These are phyloP conservation scores for Cenchrus americanus DNA, from an alignment of 176 grass and related monocot species.

Conservation along the genomic window DNA sequence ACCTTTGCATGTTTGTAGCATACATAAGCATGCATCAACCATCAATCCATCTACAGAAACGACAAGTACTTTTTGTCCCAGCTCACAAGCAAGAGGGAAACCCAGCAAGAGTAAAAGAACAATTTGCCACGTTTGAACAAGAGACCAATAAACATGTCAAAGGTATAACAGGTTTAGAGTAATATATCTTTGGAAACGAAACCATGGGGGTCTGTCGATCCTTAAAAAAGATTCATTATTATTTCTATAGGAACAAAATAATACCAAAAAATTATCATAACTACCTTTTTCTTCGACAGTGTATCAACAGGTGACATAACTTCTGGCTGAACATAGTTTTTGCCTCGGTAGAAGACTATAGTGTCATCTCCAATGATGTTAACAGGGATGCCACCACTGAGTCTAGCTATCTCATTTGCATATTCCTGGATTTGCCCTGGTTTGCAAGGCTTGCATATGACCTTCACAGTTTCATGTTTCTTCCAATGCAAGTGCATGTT, in stretches of 20 bases:
- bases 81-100: background rate
- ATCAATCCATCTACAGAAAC: background rate
- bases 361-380: constrained; percentile 75
- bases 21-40: background rate
- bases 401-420: constrained; percentile 71
- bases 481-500: constrained; percentile 99
- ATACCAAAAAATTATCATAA: background rate
- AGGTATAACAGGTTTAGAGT: background rate
- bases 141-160: background rate
- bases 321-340: constrained; percentile 88
- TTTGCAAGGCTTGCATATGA: constrained; percentile 90
- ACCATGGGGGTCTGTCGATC: background rate
- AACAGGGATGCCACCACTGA: constrained; percentile 79
- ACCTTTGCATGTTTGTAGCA: background rate
- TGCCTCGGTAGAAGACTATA: constrained; percentile 89
- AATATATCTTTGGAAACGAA: constrained; percentile 14
- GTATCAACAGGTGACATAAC: constrained; percentile 94
- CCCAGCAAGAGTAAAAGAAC: background rate
- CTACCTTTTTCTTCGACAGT: constrained; percentile 93
- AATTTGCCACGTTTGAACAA: background rate
- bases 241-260: background rate
- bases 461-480: constrained; percentile 93
- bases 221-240: background rate
- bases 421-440: constrained; percentile 88
- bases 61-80: background rate